Evolutionary conservation across 306 rosid species (phyloP).

Genomic region (Cicer yamashitae): DNA sequence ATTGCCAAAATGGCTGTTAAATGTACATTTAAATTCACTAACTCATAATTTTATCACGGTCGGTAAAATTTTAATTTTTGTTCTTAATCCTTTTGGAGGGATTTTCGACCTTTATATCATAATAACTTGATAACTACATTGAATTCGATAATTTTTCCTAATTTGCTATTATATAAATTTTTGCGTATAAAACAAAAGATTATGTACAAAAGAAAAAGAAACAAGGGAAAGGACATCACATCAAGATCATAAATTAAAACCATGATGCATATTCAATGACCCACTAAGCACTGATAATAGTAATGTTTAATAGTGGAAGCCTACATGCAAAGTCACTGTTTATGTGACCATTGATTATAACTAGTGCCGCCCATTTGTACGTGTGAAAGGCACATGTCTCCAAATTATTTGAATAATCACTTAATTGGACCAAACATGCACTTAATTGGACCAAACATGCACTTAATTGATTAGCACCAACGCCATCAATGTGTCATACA

Average conservation of each 20-base stretch:
- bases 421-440: too few species aligned
- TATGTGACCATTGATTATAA: constrained; percentile 44
- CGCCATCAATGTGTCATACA: too few species aligned
- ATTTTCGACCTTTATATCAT: background rate
- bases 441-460: too few species aligned
- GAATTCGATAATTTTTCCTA: background rate
- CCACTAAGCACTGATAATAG: constrained; percentile 30
- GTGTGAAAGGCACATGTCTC: constrained; percentile 40
- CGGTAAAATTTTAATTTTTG: background rate
- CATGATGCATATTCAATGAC: constrained; percentile 41
- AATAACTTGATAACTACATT: background rate
- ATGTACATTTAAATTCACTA: too few species aligned
- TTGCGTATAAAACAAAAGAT: constrained; percentile 3
- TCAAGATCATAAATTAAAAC: constrained; percentile 32
- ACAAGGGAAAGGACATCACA: constrained; percentile 35
- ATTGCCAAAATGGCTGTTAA: background rate
- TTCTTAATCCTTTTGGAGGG: background rate
- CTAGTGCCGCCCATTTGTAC: constrained; percentile 32
- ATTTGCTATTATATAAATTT: background rate
- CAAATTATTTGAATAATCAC: constrained; percentile 5
- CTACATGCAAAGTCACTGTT: constrained; percentile 43
- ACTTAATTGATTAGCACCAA: too few species aligned
- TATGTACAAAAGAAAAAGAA: constrained; percentile 22
- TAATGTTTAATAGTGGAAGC: constrained; percentile 42
- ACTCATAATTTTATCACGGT: background rate